Evolutionary conservation across 805 yeast species (phyloP), one percentile per base, ranked within the genome.

Genomic region (Wickerhamiella spandovensis): DNA sequence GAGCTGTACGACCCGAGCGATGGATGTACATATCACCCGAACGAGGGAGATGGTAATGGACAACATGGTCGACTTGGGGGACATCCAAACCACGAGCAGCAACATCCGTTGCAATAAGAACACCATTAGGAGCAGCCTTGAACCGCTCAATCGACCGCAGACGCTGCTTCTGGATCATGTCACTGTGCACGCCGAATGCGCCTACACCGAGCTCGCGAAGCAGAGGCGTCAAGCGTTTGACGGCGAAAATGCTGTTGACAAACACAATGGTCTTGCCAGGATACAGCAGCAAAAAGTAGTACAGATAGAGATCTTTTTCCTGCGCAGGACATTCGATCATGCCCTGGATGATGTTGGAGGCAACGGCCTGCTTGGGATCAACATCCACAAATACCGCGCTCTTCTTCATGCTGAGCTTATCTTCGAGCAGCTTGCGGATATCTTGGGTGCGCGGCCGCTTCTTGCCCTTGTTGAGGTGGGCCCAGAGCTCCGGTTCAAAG

Each of bases 81-180:
- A 92, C 87, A 72, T 92, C 98, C 53, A 92, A 74, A 53, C 98
- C 98, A 72, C 98, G 78, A 3, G 98, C 98, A 1, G 98, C 98
- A 44, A 92, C 97, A 67, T 92, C 98, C 3, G 97, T 87, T 0
- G 97, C 95, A 48, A 92, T 76, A 50, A 92, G 71, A 2, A 89
- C 73, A 21, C 76, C 74, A 46, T 72, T 67, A 6, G 68, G 66
- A 21, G 61, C 61, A 1, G 52, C 64, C 56, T 74, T 77, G 71
- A 88, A 90, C 54, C 82, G 75, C 67, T 92, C 98, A 59, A 92
- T 69, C 2, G 90, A 78, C 57, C 89, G 75, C 58, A 92, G 69
- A 61, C 99, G 78, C 64, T 87, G 95, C 61, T 89, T 90, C 64
- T 92, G 99, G 44, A 84, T 76, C 97, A 92, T 90, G 21, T 88